Base-by-base conservation (phyloP, 2,329 filamentous ascomycete genomes). In the Alternaria brassicae region DNA sequence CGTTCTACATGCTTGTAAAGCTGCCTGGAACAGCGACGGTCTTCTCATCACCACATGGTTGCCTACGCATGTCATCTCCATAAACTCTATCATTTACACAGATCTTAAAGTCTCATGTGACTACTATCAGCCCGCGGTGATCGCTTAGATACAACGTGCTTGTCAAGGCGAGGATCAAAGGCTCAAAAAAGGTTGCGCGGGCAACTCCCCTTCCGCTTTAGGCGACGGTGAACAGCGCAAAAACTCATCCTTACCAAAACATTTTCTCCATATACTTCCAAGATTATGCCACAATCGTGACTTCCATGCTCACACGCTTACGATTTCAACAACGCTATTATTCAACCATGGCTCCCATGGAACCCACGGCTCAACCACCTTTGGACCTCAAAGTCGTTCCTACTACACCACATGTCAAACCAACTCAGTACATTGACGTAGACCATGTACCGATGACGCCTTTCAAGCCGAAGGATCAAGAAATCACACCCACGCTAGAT, bases 401-500 rank as follows among this genome's bases (percentile, higher is more conserved):
- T 15, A 52, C 23, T 17, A 56, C 53, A 17, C 53, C 53, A 7
- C 53, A 56, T 9, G 12, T 25, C 23, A 52, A 25, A 37, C 17
- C 37, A 6, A 28, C 37, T n/a, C 47, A 40, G 8, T 12, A 17
- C 8, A 12, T 25, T 7, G 21, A 32, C 9, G 17, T 17, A 19
- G 28, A 30, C 0, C 23, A 9, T 1, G 9, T 41, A 5, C 53
- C 53, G 13, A 47, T n/a, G 15, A 56, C 47, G 10, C 53, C 53
- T 27, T 51, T 5, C 10, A 56, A 56, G 21, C 47, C 53, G 7
- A 56, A 52, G n/a, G 37, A 3, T 13, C 44, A 44, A 28, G 36
- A 42, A 3, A 47, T 12, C 0, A 56, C 17, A 19, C 27, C 39
- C 6, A 28, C 40, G 12, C 28, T 55, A 5, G 27, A 53, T 10